phyloP scores from a whole-genome alignment of 2,329 filamentous ascomycete species.

The Fusarium cicatricum region DNA sequence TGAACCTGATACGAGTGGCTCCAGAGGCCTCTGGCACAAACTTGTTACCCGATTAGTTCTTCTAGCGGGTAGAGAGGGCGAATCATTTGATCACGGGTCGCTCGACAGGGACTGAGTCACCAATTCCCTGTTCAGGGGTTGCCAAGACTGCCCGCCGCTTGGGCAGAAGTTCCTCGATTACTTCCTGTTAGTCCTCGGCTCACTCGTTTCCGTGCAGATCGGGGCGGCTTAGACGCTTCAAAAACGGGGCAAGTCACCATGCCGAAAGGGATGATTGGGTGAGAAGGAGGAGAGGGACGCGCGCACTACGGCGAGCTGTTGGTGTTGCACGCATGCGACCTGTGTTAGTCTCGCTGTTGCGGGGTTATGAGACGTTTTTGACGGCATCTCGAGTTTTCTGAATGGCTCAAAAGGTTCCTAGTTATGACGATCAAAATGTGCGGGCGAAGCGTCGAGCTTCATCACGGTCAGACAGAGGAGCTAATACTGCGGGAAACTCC shows the following conservation, averaged over 20 bases:
- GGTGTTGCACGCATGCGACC: slow-evolving; percentile 4
- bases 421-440: neutral
- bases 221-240: neutral
- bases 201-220: neutral
- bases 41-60: slow-evolving; percentile 10
- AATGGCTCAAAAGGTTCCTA: slow-evolving; percentile 5
- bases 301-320: slow-evolving; percentile 3
- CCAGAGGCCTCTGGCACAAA: neutral
- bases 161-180: neutral
- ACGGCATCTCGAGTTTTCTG: slow-evolving; percentile 6
- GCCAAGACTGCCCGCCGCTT: neutral
- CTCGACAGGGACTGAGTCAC: neutral
- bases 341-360: neutral
- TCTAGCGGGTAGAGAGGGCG: neutral
- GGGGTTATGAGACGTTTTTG: slow-evolving; percentile 9
- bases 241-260: slow-evolving; percentile 1
- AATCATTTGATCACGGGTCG: neutral
- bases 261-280: neutral
- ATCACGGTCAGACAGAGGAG: slow-evolving; percentile 11
- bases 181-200: neutral
- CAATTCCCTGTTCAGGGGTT: slow-evolving; percentile 13
- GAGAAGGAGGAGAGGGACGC: neutral
- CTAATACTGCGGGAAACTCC: slow-evolving; percentile 11
- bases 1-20: neutral
- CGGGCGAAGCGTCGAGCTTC: slow-evolving; percentile 1